These are phyloP conservation scores for Bipolaris cookei DNA, from an alignment of 2,329 filamentous ascomycete species.

Conservation along the genomic window DNA sequence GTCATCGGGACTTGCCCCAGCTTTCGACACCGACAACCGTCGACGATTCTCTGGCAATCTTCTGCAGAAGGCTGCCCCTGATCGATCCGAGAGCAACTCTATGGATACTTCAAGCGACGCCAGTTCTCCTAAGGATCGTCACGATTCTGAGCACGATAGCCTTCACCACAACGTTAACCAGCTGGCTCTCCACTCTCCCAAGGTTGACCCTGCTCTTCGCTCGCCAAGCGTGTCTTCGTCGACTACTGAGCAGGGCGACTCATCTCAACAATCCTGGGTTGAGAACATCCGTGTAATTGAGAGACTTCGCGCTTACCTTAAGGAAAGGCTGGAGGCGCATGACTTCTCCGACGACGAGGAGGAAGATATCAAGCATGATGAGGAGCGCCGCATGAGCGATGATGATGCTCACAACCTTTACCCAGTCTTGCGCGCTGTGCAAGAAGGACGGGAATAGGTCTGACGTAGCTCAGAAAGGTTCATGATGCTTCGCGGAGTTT, in stretches of 20 bases:
- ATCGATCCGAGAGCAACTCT: slow-evolving; percentile 39
- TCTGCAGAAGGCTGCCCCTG: slow-evolving; percentile 57
- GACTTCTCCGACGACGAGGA: slow-evolving; percentile 51
- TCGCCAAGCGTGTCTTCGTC: slow-evolving; percentile 50
- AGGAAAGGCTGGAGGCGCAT: slow-evolving; percentile 60
- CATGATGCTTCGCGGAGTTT: slow-evolving; percentile 25
- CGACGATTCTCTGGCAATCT: slow-evolving; percentile 67
- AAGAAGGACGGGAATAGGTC: slow-evolving; percentile 46
- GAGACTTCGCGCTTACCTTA: slow-evolving; percentile 63
- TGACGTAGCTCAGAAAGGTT: neutral
- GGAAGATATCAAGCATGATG: slow-evolving; percentile 39
- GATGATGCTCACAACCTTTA: slow-evolving; percentile 51
- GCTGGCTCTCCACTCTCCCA: slow-evolving; percentile 49
- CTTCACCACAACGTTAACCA: slow-evolving; percentile 49
- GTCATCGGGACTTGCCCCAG: slow-evolving; percentile 71
- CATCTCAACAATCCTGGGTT: slow-evolving; percentile 62
- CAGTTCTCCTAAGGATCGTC: slow-evolving; percentile 41
- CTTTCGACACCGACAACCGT: slow-evolving; percentile 66
- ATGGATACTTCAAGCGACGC: slow-evolving; percentile 53
- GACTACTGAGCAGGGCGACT: slow-evolving; percentile 43
- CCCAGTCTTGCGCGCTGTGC: slow-evolving; percentile 50
- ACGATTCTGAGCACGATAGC: slow-evolving; percentile 44
- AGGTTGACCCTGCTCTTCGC: slow-evolving; percentile 49
- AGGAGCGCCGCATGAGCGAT: slow-evolving; percentile 43
- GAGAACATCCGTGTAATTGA: slow-evolving; percentile 70